Evolutionary conservation across 1,284 basidiomycete species (phyloP), one percentile per base, ranked within the genome.

Genomic region (Cystobasidium slooffiae): DNA sequence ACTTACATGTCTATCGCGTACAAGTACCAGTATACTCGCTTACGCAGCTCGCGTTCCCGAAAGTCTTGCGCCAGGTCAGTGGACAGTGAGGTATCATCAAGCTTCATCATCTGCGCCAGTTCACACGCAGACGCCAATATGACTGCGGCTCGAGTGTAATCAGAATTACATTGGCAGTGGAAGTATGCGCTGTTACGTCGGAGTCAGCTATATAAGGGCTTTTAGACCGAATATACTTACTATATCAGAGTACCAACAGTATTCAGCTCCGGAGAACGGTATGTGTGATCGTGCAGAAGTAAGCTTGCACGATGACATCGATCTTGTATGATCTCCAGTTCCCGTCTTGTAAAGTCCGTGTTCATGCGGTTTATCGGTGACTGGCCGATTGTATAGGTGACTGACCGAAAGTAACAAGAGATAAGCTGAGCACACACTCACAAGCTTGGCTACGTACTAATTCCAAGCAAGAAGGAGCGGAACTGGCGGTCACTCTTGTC

Each of bases 91-190:
- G 64, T 70, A 16, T 73, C 76, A 62, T 77, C 76, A 52, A 79
- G 58, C 20, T 76, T 74, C 62, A 79, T 53, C 2, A 77, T 62
- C 49, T 78, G 76, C 3, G 75, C 73, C 22, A 80, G 72, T 56
- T 80, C 78, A 49, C 79, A 80, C 20, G 79, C 79, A 55, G 79
- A 78, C 20, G 78, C 75, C 12, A 80, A 74, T 0, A 79, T 65
- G 6, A 78, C 68, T 12, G 74, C 49, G 3, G 79, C 79, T 44
- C 76, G 74, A 18, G 74, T 75, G 37, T 63, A 75, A 67, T 78
- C 64, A 6, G 78, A 77, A 9, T 77, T 72, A 10, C 76, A 77
- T 53, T 78, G 77, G 58, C 77, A 78, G 65, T 76, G 78, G 53
- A 80, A 80, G 72, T 80, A 78, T 24, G 77, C 77, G 0, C 79